phyloP scores from a whole-genome alignment of 768 basidiomycete species.

The Tephrocybe sp. region DNA sequence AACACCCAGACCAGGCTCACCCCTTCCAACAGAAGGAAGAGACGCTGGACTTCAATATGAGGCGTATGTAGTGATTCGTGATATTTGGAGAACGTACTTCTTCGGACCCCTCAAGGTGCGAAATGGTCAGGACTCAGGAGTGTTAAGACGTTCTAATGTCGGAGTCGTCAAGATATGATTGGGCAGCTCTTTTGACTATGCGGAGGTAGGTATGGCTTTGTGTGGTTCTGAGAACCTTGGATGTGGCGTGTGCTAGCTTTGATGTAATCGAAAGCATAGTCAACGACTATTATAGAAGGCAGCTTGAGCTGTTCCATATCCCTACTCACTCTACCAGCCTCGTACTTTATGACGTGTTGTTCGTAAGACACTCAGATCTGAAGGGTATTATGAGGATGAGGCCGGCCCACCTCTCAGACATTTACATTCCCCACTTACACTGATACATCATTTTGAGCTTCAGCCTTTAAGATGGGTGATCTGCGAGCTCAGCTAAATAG shows the following conservation, averaged over 20 bases:
- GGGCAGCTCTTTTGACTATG: slow-evolving; percentile 13
- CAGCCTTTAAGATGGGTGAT: not conserved
- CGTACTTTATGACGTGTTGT: slow-evolving; percentile 7
- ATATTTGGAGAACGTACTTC: not conserved
- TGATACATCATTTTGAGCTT: too few species aligned
- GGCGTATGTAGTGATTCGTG: not conserved
- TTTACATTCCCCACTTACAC: not conserved
- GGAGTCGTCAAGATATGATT: slow-evolving; percentile 6
- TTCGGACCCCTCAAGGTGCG: not conserved
- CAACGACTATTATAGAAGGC: slow-evolving; percentile 3
- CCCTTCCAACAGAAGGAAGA: too few species aligned
- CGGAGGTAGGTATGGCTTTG: slow-evolving; percentile 1
- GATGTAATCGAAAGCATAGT: slow-evolving; percentile 6
- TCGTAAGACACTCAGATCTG: slow-evolving; percentile 7
- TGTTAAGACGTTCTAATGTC: too few species aligned
- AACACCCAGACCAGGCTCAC: too few species aligned
- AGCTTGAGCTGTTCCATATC: too few species aligned
- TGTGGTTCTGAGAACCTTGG: slow-evolving; percentile 1
- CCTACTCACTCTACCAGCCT: too few species aligned
- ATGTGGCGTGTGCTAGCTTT: slow-evolving; percentile 16
- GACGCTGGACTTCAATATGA: too few species aligned
- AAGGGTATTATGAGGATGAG: too few species aligned
- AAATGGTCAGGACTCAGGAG: too few species aligned
- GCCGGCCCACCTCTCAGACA: slow-evolving; percentile 5
- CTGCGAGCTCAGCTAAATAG: not conserved